Conservation (phyloP, 108 stramenopile genomes). For the Licmophora abbreviata region DNA sequence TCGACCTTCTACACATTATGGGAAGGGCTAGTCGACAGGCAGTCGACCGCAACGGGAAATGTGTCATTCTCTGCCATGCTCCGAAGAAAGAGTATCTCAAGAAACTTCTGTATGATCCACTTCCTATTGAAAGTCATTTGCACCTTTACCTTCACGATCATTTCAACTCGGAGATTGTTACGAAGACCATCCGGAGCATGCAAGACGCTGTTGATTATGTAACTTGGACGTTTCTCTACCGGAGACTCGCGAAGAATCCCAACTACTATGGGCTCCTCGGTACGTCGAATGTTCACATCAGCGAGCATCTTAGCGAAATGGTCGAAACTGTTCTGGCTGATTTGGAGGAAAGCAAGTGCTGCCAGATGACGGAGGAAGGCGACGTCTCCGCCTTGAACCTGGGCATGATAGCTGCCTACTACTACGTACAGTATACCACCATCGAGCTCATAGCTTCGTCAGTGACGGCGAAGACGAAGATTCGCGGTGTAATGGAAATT, state of each 20-base stretch:
- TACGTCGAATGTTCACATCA: slow-evolving; percentile 85
- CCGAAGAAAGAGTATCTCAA: slow-evolving; percentile 92
- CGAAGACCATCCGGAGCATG: slow-evolving; percentile 90
- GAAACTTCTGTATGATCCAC: slow-evolving; percentile 91
- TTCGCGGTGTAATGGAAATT: slow-evolving; percentile 91
- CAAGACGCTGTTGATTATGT: slow-evolving; percentile 98
- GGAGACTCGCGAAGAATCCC: slow-evolving; percentile 97
- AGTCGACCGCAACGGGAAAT: slow-evolving; percentile 65
- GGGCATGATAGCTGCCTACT: slow-evolving; percentile 99
- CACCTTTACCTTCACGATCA: slow-evolving; percentile 96
- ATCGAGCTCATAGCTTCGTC: slow-evolving; percentile 95
- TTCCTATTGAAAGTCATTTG: slow-evolving; percentile 96
- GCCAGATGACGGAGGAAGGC: slow-evolving; percentile 88
- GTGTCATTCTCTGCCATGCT: slow-evolving; percentile 88
- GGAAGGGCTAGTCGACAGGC: slow-evolving; percentile 76
- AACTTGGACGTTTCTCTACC: slow-evolving; percentile 97
- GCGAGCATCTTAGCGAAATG: slow-evolving; percentile 98
- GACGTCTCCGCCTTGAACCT: slow-evolving; percentile 92
- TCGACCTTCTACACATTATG: slow-evolving; percentile 93
- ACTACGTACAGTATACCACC: slow-evolving; percentile 93
- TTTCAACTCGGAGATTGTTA: slow-evolving; percentile 94
- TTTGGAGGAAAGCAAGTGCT: slow-evolving; percentile 88
- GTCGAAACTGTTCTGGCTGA: slow-evolving; percentile 93
- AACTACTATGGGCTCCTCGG: slow-evolving; percentile 96
- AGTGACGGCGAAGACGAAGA: slow-evolving; percentile 92